phyloP scores from a whole-genome alignment of 768 basidiomycete genomes.

The Tricholoma saponaceum region DNA sequence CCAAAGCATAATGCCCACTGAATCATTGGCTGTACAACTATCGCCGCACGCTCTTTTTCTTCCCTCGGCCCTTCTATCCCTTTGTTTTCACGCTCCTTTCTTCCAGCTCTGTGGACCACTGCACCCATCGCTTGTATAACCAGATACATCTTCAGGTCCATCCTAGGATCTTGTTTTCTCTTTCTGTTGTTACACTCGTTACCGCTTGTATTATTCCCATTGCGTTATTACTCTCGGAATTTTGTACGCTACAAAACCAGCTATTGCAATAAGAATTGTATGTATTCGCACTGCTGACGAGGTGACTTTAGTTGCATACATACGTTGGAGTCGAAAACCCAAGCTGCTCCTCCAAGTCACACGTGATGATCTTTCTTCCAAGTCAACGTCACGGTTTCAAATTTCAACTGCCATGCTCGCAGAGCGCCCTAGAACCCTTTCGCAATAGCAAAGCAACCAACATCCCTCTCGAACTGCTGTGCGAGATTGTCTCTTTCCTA shows the following conservation, averaged over 20 bases:
- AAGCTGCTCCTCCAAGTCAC: too few relatives aligned
- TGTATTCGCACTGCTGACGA: background rate
- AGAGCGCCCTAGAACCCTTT: too few relatives aligned
- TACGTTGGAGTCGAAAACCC: too few relatives aligned
- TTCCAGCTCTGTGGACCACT: background rate
- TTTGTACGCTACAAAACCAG: background rate
- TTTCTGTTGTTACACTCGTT: background rate
- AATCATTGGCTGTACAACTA: slow-evolving; percentile 3
- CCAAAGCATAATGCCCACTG: slow-evolving; percentile 1
- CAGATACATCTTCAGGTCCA: background rate
- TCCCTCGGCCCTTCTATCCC: background rate
- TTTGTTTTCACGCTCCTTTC: background rate
- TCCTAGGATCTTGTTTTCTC: background rate
- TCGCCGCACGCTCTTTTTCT: background rate
- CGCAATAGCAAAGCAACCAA: too few relatives aligned
- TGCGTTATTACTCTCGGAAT: background rate
- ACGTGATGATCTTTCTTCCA: too few relatives aligned
- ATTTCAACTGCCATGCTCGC: too few relatives aligned
- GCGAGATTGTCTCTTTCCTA: too few relatives aligned
- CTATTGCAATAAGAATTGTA: background rate
- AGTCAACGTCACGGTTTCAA: too few relatives aligned
- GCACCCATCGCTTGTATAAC: background rate
- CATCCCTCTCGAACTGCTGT: too few relatives aligned
- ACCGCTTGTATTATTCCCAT: background rate
- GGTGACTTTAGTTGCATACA: too few relatives aligned